Base-by-base conservation (phyloP, 1,284 basidiomycete genomes). In the Ganoderma boninense region DNA sequence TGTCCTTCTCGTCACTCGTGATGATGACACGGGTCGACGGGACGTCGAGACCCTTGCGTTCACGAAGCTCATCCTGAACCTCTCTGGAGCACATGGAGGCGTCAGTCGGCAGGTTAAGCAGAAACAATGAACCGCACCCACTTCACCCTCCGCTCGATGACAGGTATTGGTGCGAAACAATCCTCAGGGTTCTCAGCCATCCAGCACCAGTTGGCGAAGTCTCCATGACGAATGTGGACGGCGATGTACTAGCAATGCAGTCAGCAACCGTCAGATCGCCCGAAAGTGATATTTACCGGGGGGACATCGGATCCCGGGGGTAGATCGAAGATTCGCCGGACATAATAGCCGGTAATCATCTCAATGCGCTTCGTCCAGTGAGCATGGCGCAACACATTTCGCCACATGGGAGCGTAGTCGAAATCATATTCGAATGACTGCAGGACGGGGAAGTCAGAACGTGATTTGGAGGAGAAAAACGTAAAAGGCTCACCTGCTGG, bases 1-100 rank as follows among this genome's bases (percentile, higher is more conserved):
- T 78, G 76, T 93, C 86, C 65, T 80, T 77, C 79, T 94, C 92
- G 77, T 94, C 92, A 72, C 90, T 92, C 16, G 91, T 93, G 83
- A 94, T 86, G 69, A 94, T 84, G 54, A 94, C 89, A 73, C 88
- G 83, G 13, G 86, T 80, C 72, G 77, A 73, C 35, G 79, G 79
- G 18, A 89, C 85, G 18, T 79, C 79, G 23, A 90, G 78, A 0
- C 88, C 88, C 72, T 87, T 87, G 59, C 82, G 83, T 66, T 83
- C 79, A 56, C 80, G 76, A 38, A 92, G 79, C 71, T 90, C 87
- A 5, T 84, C 82, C 73, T 89, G 87, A 3, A 93, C 85, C 77
- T 92, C 90, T 26, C 86, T 80, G 67, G 11, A 44, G 29, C 60
- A 29, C 2, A 52, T 16, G 42, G 20, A 23, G 56, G 16, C 32